Evolutionary conservation across 1,284 basidiomycete genomes (phyloP), one percentile per base, ranked within the genome.

Genomic region (Cutaneotrichosporon dermatis): DNA sequence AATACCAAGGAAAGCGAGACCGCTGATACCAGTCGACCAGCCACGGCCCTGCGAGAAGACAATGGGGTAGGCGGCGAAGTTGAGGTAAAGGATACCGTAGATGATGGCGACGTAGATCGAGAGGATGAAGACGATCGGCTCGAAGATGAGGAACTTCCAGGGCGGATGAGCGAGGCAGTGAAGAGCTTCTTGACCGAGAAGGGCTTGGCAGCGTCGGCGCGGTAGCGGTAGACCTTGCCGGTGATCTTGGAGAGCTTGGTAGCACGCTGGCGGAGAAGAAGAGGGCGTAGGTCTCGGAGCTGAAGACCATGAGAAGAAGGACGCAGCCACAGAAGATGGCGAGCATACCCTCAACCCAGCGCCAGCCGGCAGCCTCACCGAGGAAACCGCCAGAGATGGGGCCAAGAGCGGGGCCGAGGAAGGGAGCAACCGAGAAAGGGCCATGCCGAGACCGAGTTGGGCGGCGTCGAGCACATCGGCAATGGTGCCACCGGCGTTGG

Each of bases 271-370:
- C 78, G 73, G 11, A 82, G 71, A 3, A 82, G 68, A 2, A 75
- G 67, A 0, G 80, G 80, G 78, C 75, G 65, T 81, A 81, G 3
- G 80, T 81, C 68, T 81, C 80, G 7, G 79, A 71, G 35, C 69
- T 66, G 58, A 73, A 63, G n/a, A n/a, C n/a, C 42, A 65, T 2
- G 15, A 57, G 39, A 39, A 65, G 40, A 46, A 7, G 15, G 7
- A 12, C 55, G 35, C 60, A 25, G 25, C 25, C 25, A 25, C 25
- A 62, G 68, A 82, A 79, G 60, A 80, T 76, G 66, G 85, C 82
- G 79, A 88, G 84, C 58, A 88, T 77, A 81, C 85, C 87, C 71
- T 86, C 86, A 58, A 85, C 84, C 79, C 80, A 82, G 55, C 80
- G 66, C 81, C 80, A 82, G 0, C 74, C 76, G 8, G 56, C 49